A percentile compares a stretch with the other conserved stretches of the same genome.
phyloP scores from a whole-genome alignment of 169 alveolate genomes.

The Plasmodium vivax region DNA sequence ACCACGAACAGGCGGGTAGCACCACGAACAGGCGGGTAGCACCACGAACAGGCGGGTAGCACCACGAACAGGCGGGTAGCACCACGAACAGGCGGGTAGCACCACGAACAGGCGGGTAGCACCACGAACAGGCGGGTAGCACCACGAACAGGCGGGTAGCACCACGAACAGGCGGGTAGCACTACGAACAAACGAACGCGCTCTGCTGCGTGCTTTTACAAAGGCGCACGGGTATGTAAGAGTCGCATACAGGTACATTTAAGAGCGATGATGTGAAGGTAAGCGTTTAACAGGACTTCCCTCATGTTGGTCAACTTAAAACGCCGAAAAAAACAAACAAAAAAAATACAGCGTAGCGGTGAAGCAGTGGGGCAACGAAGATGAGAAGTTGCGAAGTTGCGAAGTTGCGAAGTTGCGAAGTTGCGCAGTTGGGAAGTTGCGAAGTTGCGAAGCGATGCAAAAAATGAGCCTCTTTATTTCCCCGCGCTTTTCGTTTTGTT shows the following conservation, averaged over 20 bases:
- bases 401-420: background rate
- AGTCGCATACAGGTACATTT: background rate
- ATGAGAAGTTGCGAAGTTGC: background rate
- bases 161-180: background rate
- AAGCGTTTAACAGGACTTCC: background rate
- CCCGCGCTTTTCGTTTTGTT: background rate
- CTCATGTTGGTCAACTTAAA: background rate
- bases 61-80: background rate
- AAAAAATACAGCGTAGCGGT: background rate
- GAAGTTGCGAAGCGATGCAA: background rate
- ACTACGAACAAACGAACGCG: background rate
- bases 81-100: background rate
- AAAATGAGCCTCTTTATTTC: background rate
- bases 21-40: background rate
- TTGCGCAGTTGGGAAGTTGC: background rate
- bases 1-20: background rate
- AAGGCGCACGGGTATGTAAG: background rate
- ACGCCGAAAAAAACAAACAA: constrained; percentile 1
- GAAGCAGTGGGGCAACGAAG: background rate
- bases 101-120: background rate
- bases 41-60: background rate
- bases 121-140: background rate
- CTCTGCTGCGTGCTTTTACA: background rate
- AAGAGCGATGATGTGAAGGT: background rate
- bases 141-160: background rate